Evolutionary conservation across 352 stramenopile species (phyloP), one percentile per base, ranked within the genome.

Genomic region (Thraustochytrium sp.): DNA sequence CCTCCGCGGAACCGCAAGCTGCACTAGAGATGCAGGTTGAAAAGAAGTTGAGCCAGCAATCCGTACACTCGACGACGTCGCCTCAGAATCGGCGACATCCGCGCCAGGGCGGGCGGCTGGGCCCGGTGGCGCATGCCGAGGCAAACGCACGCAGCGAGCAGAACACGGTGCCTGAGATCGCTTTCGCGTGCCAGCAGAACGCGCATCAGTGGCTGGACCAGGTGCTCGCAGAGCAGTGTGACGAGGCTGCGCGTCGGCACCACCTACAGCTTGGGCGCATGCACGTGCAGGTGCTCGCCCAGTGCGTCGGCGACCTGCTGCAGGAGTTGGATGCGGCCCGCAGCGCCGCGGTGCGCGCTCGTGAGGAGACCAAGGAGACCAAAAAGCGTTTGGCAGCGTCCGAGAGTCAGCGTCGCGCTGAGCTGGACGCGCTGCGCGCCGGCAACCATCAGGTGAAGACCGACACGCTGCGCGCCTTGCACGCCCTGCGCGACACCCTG

Each of bases 221-320:
- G 26, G 26, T 72, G 0, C 36, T 72, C 13, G 36, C 40, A 11
- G 59, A 44, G 21, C 26, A 31, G 13, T 26, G 46, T 5, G 26
- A 55, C n/a, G 48, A 55, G 48, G 18, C 26, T 29, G 46, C 9
- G 0, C 5, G 13, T 11, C 26, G 8, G 11, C 59, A 72, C 8
- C 59, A 72, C 8, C 36, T 72, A 29, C 29, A 46, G 36, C 36
- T 72, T 38, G 59, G 59, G 2, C 59, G 59, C 9, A 72, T 72
- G 59, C 59, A 72, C 40, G 59, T 72, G 1, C 59, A 72, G 40
- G 59, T 72, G 40, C 59, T 72, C 8, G 59, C 59, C 8, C 59
- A 72, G 26, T 72, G 59, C 46, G 59, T 72, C 26, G 59, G 59
- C 13, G 59, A 72, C 26, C 59, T 72, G 26, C 59, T 72, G 42